Percentiles rank a stretch among this genome's conserved stretches.
Conservation (phyloP, 805 yeast species). For the Barnettozyma vustinii region DNA sequence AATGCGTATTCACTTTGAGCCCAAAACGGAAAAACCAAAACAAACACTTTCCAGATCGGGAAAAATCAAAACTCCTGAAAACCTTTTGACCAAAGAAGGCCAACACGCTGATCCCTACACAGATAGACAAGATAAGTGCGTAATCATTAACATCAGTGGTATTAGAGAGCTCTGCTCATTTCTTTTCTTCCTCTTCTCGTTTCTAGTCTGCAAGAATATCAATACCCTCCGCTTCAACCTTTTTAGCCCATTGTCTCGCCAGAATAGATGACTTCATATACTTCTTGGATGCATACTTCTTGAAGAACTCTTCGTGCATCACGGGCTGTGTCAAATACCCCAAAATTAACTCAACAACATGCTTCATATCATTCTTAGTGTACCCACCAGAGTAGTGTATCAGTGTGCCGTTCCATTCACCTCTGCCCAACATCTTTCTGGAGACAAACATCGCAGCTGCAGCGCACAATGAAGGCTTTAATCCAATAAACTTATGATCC, state of each 20-base stretch:
- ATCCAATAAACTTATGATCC: conserved; percentile 68
- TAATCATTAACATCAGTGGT: not conserved
- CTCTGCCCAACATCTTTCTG: conserved; percentile 59
- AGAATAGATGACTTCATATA: conserved; percentile 79
- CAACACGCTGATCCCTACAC: not conserved
- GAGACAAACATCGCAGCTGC: conserved; percentile 86
- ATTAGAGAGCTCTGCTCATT: not conserved
- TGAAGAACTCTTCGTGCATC: conserved; percentile 85
- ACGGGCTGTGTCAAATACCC: conserved; percentile 76
- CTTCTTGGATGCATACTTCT: conserved; percentile 83
- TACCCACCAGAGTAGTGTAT: conserved; percentile 92
- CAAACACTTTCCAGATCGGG: conserved; percentile 13
- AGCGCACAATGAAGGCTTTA: conserved; percentile 73
- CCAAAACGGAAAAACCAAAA: conserved; percentile 17
- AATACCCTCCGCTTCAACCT: conserved; percentile 28
- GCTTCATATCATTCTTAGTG: conserved; percentile 62
- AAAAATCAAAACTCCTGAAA: conserved; percentile 7
- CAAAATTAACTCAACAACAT: conserved; percentile 66
- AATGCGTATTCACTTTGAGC: conserved; percentile 7
- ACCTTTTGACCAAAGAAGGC: not conserved
- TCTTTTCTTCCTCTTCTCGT: not conserved
- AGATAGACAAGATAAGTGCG: not conserved
- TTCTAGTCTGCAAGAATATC: conserved; percentile 9
- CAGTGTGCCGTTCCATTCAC: conserved; percentile 79
- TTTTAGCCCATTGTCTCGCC: conserved; percentile 80